Conservation (phyloP, 2,329 filamentous ascomycete species). For the Talaromyces sp. region DNA sequence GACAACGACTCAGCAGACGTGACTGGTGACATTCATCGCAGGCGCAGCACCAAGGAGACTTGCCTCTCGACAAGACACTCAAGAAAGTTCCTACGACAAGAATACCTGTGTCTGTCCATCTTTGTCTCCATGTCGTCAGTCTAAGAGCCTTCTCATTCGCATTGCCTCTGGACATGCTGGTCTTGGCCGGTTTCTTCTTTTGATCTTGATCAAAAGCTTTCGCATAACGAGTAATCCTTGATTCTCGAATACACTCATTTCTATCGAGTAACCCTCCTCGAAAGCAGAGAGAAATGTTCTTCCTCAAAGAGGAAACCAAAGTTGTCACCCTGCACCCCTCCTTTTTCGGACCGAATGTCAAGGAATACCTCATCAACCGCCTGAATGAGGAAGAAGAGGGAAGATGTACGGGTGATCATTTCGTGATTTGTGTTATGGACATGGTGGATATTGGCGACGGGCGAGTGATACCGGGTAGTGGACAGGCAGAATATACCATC, state of each 20-base stretch:
- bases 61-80: neutral
- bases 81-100: neutral
- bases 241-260: neutral
- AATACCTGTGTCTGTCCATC: neutral
- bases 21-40: neutral
- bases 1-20: neutral
- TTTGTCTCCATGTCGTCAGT: slow-evolving; percentile 5
- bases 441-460: slow-evolving; percentile 92
- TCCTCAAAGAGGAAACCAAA: slow-evolving; percentile 94
- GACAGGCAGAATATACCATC: slow-evolving; percentile 90
- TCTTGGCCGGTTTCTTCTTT: neutral
- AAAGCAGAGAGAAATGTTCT: slow-evolving; percentile 74
- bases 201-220: neutral
- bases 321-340: slow-evolving; percentile 93
- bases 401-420: slow-evolving; percentile 91
- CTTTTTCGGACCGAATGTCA: slow-evolving; percentile 92
- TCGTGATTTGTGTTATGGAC: slow-evolving; percentile 97
- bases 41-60: slow-evolving; percentile 2
- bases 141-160: neutral
- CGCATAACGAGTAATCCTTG: neutral
- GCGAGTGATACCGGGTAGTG: slow-evolving; percentile 85
- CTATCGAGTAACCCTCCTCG: slow-evolving; percentile 1
- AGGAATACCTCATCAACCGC: slow-evolving; percentile 83
- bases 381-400: slow-evolving; percentile 92
- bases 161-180: slow-evolving; percentile 10